Evolutionary conservation across 257 asterid species (phyloP), one percentile per base, ranked within the genome.

Genomic region (Nicotiana obtusifolia): DNA sequence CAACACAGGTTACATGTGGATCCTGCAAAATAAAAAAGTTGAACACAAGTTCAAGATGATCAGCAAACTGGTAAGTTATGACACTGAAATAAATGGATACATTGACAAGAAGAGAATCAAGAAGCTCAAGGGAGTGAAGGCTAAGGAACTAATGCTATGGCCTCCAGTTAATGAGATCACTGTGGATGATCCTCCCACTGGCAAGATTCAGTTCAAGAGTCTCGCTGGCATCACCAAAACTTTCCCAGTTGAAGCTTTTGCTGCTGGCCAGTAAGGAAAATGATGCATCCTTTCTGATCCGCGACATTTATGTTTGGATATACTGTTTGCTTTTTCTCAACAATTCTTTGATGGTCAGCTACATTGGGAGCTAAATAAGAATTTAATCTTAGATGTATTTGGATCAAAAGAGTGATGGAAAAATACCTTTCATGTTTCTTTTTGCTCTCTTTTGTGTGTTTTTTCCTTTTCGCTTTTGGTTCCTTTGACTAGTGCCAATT

Each of bases 211-310:
- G 54, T 88, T 93, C 91, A 93, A 92, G 91, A 90, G 97, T 65
- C 93, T 93, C 20, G 96, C 93, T 0, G 94, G 98, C 5, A 90
- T 93, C 84, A 91, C 94, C 54, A 93, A 90, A 89, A 89, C 95
- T 7, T 89, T 91, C 81, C 97, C 95, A 0, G 89, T 84, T 2
- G 93, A 92, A 88, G 95, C 93, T 17, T 92, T 94, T 84, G 93
- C 93, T 41, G 88, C 88, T 9, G 93, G 92, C 15, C 94, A 88
- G 91, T 88, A 61, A 82, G 16, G 24, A 37, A 31, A 41, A 44
- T 76, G 24, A 56, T 31, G 67, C 33, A 10, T 56, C 20, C 30
- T 52, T 77, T 77, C 20, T 19, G 7, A 24, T 28, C 11, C 52
- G 31, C 19, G 14, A 28, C 26, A 56, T 41, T 5, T 11, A 22